These are phyloP conservation scores for Podospora pseudoanserina DNA, from an alignment of 495 filamentous ascomycete genomes.

Conservation along the genomic window DNA sequence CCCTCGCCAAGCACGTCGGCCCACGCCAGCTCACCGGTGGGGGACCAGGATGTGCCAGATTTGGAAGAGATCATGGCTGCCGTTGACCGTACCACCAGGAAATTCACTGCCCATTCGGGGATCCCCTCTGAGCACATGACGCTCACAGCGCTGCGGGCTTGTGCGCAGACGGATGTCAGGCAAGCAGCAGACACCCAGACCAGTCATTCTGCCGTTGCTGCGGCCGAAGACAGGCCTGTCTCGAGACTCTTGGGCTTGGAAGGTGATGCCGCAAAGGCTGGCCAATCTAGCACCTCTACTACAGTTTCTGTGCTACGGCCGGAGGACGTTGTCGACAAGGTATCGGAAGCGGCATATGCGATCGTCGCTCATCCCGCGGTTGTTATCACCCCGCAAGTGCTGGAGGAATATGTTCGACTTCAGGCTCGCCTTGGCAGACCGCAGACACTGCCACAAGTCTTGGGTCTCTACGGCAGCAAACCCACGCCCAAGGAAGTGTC, in stretches of 20 bases:
- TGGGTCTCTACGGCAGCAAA: constrained; percentile 82
- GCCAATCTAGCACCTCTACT: constrained; percentile 10
- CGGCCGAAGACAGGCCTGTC: constrained; percentile 16
- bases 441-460: constrained; percentile 69
- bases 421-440: constrained; percentile 68
- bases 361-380: constrained; percentile 71
- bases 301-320: constrained; percentile 9
- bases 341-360: constrained; percentile 55
- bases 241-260: constrained; percentile 34
- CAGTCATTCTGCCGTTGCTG: constrained; percentile 17
- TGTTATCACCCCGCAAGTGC: constrained; percentile 70
- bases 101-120: constrained; percentile 28
- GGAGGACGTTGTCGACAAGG: constrained; percentile 37
- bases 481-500: constrained; percentile 62
- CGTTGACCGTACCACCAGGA: constrained; percentile 32
- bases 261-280: constrained; percentile 15
- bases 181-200: constrained; percentile 13
- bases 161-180: constrained; percentile 24
- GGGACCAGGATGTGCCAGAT: constrained; percentile 3
- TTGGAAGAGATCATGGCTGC: constrained; percentile 21
- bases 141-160: constrained; percentile 31
- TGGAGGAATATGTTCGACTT: constrained; percentile 66
- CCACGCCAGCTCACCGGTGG: constrained; percentile 5
- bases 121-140: constrained; percentile 35
- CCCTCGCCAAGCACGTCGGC: constrained; percentile 17